A percentile compares a stretch with the other conserved stretches of the same genome.
Conservation (phyloP, 768 basidiomycete genomes). For the Termitomyces sp. region DNA sequence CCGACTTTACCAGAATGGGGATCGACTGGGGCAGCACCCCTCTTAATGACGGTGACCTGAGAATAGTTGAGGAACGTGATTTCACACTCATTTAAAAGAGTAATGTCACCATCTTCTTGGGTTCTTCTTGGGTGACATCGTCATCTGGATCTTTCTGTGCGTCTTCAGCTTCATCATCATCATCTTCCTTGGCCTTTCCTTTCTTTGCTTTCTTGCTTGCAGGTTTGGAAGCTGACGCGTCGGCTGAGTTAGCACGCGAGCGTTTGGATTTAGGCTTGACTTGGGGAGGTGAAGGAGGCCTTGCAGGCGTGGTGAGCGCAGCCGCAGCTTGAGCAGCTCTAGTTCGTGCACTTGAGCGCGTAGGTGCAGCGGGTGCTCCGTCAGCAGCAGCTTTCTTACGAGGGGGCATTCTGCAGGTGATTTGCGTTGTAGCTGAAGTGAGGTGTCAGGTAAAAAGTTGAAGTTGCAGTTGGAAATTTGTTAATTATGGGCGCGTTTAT, state of each 20-base stretch:
- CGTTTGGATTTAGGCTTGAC: constrained; percentile 25
- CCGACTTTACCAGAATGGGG: constrained; percentile 36
- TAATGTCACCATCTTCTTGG: constrained; percentile 40
- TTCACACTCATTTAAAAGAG: neutral
- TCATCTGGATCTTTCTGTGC: constrained; percentile 18
- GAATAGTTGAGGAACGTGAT: constrained; percentile 2
- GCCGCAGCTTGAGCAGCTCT: constrained; percentile 18
- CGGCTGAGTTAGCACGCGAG: constrained; percentile 21
- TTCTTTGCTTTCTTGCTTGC: constrained; percentile 25
- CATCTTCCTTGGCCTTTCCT: constrained; percentile 18
- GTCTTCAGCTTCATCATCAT: constrained; percentile 15
- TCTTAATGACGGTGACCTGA: constrained; percentile 37
- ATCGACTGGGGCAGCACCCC: constrained; percentile 54
- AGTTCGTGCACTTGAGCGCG: constrained; percentile 31
- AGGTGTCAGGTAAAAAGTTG: constrained; percentile 2
- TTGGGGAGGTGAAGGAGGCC: constrained; percentile 18
- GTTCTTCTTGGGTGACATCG: constrained; percentile 16
- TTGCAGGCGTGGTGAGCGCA: constrained; percentile 15
- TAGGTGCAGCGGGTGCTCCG: constrained; percentile 23
- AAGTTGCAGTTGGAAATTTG: neutral
- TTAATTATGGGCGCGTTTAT: constrained; percentile 5
- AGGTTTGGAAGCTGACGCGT: constrained; percentile 20
- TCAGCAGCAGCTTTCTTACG: constrained; percentile 35
- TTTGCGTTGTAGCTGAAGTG: constrained; percentile 1
- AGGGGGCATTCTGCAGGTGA: constrained; percentile 31